These are phyloP conservation scores for Fusarium sterilihyphosum DNA, from an alignment of 2,329 filamentous ascomycete species.

Conservation along the genomic window DNA sequence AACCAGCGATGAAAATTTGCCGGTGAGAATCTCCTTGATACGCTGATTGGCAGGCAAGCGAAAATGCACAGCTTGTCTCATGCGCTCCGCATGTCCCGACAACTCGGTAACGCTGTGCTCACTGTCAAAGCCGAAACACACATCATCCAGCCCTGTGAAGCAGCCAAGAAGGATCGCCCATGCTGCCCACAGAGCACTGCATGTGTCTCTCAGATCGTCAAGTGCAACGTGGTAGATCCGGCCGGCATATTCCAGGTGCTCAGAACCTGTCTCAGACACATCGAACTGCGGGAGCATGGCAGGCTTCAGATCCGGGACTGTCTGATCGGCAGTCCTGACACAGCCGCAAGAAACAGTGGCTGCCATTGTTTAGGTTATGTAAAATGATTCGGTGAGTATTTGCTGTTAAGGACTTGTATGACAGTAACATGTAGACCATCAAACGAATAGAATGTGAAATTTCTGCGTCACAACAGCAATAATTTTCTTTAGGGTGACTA, in stretches of 20 bases:
- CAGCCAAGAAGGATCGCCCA: slow-evolving; percentile 32
- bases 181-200: slow-evolving; percentile 13
- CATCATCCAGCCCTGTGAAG: slow-evolving; percentile 36
- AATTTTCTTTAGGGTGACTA: not conserved
- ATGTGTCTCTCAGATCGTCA: slow-evolving; percentile 2
- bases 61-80: not conserved
- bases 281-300: slow-evolving; percentile 37
- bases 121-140: slow-evolving; percentile 30
- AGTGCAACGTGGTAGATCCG: not conserved
- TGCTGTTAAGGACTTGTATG: not conserved
- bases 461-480: slow-evolving; percentile 1
- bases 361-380: slow-evolving; percentile 6
- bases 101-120: not conserved
- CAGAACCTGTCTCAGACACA: not conserved
- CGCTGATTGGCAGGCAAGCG: slow-evolving; percentile 8
- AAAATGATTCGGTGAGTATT: not conserved
- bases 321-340: not conserved
- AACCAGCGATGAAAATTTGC: not conserved
- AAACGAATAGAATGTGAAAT: not conserved
- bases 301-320: slow-evolving; percentile 22
- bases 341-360: slow-evolving; percentile 15
- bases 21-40: not conserved
- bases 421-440: not conserved
- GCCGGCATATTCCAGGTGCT: not conserved
- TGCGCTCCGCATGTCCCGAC: not conserved